Base-by-base conservation (phyloP, 371 early-diverging fungal genomes). In the Rhizopus microsporus region DNA sequence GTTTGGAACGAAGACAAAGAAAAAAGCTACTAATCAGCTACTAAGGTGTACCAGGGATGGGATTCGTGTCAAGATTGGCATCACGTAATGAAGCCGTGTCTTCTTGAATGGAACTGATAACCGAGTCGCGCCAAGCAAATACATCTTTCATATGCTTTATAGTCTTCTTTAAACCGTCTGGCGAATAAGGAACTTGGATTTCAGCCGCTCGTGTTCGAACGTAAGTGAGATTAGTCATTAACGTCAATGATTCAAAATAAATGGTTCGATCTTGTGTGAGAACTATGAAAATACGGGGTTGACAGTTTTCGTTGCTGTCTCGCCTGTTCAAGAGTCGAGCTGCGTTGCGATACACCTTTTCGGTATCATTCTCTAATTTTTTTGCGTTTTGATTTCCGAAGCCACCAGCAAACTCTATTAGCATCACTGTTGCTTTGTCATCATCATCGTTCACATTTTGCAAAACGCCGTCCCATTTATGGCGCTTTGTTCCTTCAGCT, bases 391-490 rank as follows among this genome's bases (percentile, higher is more conserved):
- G 37, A 38, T 51, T 35, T 10, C 16, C 51, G 38, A 51, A 51
- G 29, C 51, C 51, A 29, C 51, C 31, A 23, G 51, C 35, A 51
- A 51, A 51, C 29, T 51, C 39, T 10, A 51, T 51, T 13, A 51
- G 39, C 39, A 51, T 51, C 5, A 51, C 51, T 23, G 39, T 0
- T 51, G 51, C 39, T 38, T 38, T 51, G 23, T 38, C 51, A 38
- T 37, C 51, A 12, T 23, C 16, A 38, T 9, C 10, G 39, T 12
- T 51, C 23, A 51, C 38, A n/a, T n/a, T n/a, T n/a, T n/a, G n/a
- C n/a, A n/a, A n/a, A 29, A 51, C 39, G 23, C 51, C 51, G 37
- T 51, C 51, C 38, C 51, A 51, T 39, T 51, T 51, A 39, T 51
- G 51, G 8, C 51, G 16, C 23, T 38, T 51, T 38, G 51, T 51